A percentile compares a stretch with the other conserved stretches of the same genome.
Evolutionary conservation across 176 grass and related monocot genomes (phyloP).

Genomic region (Dendrocalamus sinicus): DNA sequence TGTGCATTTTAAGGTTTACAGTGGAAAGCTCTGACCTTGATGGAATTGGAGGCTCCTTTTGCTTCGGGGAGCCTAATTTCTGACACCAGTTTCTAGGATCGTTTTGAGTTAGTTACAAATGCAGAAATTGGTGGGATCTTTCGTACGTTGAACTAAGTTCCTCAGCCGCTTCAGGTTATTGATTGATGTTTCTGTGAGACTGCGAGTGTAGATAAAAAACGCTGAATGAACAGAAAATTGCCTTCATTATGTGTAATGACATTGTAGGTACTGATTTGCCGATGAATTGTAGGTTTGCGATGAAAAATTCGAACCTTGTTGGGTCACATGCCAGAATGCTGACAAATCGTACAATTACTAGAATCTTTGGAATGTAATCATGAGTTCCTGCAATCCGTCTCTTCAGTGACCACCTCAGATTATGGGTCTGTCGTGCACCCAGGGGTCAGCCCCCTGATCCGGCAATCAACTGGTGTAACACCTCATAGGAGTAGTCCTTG

Average conservation of each 20-base stretch:
- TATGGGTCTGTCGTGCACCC: too few relatives aligned
- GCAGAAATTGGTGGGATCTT: not conserved
- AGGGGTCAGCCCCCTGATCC: too few relatives aligned
- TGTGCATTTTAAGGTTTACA: not conserved
- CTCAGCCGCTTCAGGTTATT: not conserved
- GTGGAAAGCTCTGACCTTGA: constrained; percentile 18
- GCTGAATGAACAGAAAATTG: not conserved
- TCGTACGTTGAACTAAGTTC: not conserved
- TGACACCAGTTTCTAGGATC: not conserved
- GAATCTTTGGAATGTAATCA: too few relatives aligned
- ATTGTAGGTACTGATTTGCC: not conserved
- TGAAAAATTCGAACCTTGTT: not conserved
- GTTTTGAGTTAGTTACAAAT: not conserved
- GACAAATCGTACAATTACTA: not conserved
- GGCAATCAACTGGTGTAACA: too few relatives aligned
- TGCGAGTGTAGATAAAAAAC: not conserved
- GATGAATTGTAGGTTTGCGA: not conserved
- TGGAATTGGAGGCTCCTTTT: not conserved
- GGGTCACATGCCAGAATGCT: not conserved
- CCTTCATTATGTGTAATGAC: not conserved
- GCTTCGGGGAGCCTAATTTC: not conserved
- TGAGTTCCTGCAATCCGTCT: too few relatives aligned
- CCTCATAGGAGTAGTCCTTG: too few relatives aligned
- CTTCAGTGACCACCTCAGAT: too few relatives aligned
- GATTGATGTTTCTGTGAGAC: not conserved